These are phyloP conservation scores for Trametes sanguinea DNA, from an alignment of 768 basidiomycete genomes.

Conservation along the genomic window DNA sequence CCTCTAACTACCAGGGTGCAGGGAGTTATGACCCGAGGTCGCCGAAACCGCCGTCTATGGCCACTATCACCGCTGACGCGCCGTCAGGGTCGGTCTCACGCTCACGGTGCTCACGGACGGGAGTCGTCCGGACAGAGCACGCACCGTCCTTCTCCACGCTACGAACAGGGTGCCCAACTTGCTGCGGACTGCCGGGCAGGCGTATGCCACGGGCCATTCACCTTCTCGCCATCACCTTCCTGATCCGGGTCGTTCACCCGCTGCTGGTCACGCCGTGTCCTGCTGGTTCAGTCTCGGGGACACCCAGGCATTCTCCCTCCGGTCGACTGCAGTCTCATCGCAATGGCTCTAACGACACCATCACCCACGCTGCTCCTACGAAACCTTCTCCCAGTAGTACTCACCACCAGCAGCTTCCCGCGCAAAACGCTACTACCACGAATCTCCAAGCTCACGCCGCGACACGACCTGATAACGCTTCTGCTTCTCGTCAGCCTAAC, in stretches of 20 bases:
- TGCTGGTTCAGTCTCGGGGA: constrained; percentile 10
- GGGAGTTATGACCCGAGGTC: constrained; percentile 17
- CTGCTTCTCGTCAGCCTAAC: constrained; percentile 25
- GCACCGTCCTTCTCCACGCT: constrained; percentile 2
- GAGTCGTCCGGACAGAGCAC: constrained; percentile 6
- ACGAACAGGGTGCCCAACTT: background rate
- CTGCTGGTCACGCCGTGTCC: constrained; percentile 10
- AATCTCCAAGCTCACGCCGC: constrained; percentile 25
- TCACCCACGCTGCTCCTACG: constrained; percentile 21
- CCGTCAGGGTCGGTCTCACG: background rate
- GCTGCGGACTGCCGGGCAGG: background rate
- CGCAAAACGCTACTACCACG: constrained; percentile 22
- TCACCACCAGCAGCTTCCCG: constrained; percentile 23
- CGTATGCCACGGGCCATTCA: background rate
- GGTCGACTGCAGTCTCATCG: constrained; percentile 28
- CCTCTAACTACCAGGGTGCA: constrained; percentile 1
- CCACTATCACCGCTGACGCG: constrained; percentile 1
- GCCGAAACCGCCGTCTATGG: constrained; percentile 17
- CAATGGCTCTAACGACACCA: constrained; percentile 33
- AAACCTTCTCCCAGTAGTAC: constrained; percentile 28
- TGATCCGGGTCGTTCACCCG: constrained; percentile 16
- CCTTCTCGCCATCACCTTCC: constrained; percentile 13
- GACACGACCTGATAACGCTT: constrained; percentile 31
- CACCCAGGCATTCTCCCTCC: constrained; percentile 28
- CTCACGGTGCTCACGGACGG: background rate